Evolutionary conservation across 306 rosid species (phyloP), one percentile per base, ranked within the genome.

Genomic region (Phaseolus lunatus): DNA sequence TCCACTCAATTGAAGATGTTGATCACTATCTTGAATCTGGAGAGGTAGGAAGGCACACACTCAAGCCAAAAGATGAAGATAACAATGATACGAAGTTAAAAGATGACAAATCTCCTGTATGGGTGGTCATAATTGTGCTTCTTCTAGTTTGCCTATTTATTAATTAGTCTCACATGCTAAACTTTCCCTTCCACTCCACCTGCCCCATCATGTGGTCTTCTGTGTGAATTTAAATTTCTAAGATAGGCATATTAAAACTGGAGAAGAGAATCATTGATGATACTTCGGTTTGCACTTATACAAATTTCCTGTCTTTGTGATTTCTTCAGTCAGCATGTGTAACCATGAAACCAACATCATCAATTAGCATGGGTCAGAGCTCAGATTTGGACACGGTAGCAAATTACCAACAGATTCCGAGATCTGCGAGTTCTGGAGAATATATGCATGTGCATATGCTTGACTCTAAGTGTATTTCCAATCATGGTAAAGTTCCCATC

Each of bases 1-100:
- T 89, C 79, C 86, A 88, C 72, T 88, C 97, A 6, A 45, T 84
- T 72, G 85, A 80, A 85, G 95, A 85, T 12, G 91, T 68, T 58
- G 78, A 31, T 50, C 86, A 77, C 54, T 85, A 89, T 84, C 84
- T 88, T 71, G 80, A 80, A 76, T 79, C 86, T 77, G 90, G 90
- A 62, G 74, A 80, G 23, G 83, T 85, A 50, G 78, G 82, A 85
- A 88, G 83, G 77, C 78, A 66, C 1, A 72, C 69, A 31, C 49
- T 57, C 45, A 78, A 87, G 53, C 75, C 84, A 1, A 83, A 79
- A 67, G 84, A 69, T 45, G 72, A 70, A 27, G 69, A 16, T 12
- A 24, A 39, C 37, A 19, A 8, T 64, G 53, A 73, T 57, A 33
- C 62, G 48, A 86, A 75, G 23, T 76, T 41, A 53, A 80, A 85